Percentiles rank a stretch among this genome's conserved stretches.
phyloP scores from a whole-genome alignment of 441 rosid genomes.

The Flueggea neowawraea region DNA sequence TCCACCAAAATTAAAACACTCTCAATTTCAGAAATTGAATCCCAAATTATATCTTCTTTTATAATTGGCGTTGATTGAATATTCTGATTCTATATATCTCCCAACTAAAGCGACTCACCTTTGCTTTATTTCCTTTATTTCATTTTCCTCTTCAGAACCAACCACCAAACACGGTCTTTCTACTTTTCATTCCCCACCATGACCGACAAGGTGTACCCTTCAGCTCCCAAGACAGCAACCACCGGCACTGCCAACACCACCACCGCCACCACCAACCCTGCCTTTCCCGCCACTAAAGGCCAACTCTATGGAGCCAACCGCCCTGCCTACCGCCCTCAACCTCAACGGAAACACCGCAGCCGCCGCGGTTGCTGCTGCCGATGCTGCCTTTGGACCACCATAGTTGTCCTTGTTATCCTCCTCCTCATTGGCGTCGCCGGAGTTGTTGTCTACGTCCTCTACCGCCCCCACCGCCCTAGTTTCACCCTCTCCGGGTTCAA shows the following conservation, averaged over 20 bases:
- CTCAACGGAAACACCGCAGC: constrained; percentile 39
- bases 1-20: too few species aligned
- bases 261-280: constrained; percentile 26
- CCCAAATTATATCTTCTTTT: too few species aligned
- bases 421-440: constrained; percentile 48
- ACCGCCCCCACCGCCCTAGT: constrained; percentile 82
- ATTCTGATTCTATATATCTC: neutral
- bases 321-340: constrained; percentile 70
- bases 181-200: constrained; percentile 18
- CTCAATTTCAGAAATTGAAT: too few species aligned
- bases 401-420: constrained; percentile 45
- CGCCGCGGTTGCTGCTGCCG: constrained; percentile 60
- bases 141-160: neutral
- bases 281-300: constrained; percentile 69
- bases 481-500: constrained; percentile 64
- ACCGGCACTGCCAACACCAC: constrained; percentile 21
- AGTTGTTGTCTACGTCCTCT: constrained; percentile 52
- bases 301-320: constrained; percentile 74
- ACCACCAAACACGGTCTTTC: neutral
- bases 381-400: constrained; percentile 59
- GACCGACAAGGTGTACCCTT: constrained; percentile 63
- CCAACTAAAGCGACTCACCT: neutral
- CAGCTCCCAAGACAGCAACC: constrained; percentile 38
- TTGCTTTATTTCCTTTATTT: neutral
- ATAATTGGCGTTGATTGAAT: too few species aligned